phyloP scores from a whole-genome alignment of 139 green algal genomes.

The Chlamydomonas asymmetrica region DNA sequence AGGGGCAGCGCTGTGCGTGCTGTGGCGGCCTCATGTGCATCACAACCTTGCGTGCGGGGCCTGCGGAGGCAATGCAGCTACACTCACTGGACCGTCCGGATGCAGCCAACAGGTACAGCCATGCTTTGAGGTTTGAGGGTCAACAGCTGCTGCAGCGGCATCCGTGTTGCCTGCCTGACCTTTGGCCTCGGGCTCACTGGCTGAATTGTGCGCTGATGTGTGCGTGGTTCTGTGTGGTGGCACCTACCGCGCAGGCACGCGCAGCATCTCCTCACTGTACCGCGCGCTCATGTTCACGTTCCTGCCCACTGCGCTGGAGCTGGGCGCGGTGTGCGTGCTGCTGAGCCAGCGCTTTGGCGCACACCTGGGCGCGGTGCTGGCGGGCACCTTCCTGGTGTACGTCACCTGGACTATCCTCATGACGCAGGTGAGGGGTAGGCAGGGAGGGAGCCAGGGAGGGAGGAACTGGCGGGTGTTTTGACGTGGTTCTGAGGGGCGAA shows the following conservation, averaged over 20 bases:
- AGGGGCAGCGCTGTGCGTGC: too few species aligned
- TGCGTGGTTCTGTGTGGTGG: too few species aligned
- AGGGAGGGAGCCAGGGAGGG: constrained; percentile 43
- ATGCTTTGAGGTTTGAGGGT: too few species aligned
- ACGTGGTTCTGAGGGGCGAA: constrained; percentile 2
- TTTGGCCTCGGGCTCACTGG: too few species aligned
- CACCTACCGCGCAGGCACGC: constrained; percentile 72
- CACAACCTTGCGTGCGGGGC: too few species aligned
- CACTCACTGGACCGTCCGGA: too few species aligned
- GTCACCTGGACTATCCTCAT: constrained; percentile 82
- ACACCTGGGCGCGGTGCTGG: constrained; percentile 64
- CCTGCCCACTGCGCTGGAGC: constrained; percentile 87
- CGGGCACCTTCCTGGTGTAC: constrained; percentile 86
- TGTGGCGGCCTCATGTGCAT: too few species aligned
- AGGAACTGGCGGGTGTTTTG: background rate
- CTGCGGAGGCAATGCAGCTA: too few species aligned
- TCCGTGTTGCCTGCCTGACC: too few species aligned
- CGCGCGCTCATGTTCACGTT: constrained; percentile 93
- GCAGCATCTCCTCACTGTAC: constrained; percentile 92
- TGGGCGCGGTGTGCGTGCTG: constrained; percentile 82
- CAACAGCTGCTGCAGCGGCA: too few species aligned
- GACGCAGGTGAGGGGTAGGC: constrained; percentile 58
- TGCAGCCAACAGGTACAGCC: too few species aligned
- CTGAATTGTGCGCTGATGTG: too few species aligned
- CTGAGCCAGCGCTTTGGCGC: constrained; percentile 68